These are phyloP conservation scores for Hypholoma sublateritium DNA, from an alignment of 768 basidiomycete species.

Conservation along the genomic window DNA sequence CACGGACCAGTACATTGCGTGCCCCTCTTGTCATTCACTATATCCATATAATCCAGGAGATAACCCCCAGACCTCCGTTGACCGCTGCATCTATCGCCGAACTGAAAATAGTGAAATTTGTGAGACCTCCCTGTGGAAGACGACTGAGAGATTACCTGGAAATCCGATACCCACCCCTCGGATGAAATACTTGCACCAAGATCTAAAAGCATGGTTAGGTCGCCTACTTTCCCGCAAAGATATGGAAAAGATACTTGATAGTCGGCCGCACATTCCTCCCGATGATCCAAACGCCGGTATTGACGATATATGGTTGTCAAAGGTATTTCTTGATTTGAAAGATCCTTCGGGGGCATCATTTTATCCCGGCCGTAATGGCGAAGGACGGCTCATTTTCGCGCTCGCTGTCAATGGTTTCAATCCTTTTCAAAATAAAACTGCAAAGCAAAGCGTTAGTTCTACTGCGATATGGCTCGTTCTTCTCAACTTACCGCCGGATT, in stretches of 20 bases:
- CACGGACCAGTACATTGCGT: neutral
- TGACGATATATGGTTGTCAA: neutral
- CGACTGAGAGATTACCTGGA: neutral
- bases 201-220: neutral
- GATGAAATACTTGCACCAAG: neutral
- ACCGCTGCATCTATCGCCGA: neutral
- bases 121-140: neutral
- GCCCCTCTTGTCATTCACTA: neutral
- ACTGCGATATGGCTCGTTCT: conserved; percentile 28
- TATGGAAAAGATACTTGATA: neutral
- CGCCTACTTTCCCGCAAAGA: neutral
- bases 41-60: neutral
- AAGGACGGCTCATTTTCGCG: conserved; percentile 24
- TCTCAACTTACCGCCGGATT: conserved; percentile 31
- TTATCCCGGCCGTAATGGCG: neutral
- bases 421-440: conserved; percentile 25
- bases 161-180: neutral
- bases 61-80: neutral
- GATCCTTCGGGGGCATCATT: neutral
- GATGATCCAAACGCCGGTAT: neutral
- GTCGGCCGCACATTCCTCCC: neutral
- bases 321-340: neutral
- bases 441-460: conserved; percentile 20
- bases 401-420: conserved; percentile 14
- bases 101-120: neutral